Evolutionary conservation across 2,329 filamentous ascomycete species (phyloP).

Genomic region (Calonectria henricotiae): DNA sequence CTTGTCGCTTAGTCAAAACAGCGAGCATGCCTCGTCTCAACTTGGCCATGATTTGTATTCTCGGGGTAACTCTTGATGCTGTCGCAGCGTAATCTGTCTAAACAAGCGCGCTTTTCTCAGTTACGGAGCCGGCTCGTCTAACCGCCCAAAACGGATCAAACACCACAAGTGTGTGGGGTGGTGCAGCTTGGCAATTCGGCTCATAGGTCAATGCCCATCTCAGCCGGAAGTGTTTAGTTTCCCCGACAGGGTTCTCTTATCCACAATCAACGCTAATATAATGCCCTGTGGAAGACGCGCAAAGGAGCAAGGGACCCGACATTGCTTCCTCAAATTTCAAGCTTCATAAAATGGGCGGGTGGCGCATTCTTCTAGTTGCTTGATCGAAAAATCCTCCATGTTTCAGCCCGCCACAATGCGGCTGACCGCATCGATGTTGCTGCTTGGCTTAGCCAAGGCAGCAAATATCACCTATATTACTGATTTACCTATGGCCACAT

Average conservation of each 20-base stretch:
- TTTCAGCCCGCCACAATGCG: not conserved
- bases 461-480: not conserved
- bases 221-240: not conserved
- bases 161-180: not conserved
- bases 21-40: not conserved
- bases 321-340: not conserved
- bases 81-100: not conserved
- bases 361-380: not conserved
- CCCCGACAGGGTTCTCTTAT: not conserved
- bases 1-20: too few species aligned
- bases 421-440: not conserved
- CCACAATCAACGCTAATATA: not conserved
- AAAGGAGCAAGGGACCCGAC: not conserved
- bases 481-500: slow-evolving; percentile 4
- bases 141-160: not conserved
- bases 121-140: not conserved
- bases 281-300: not conserved
- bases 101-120: not conserved
- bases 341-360: not conserved
- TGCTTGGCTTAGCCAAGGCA: not conserved
- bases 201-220: not conserved
- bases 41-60: not conserved
- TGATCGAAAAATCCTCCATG: not conserved
- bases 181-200: not conserved
- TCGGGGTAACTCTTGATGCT: not conserved